Conservation (phyloP, 495 filamentous ascomycete genomes). For the Penicillium maclennaniae region DNA sequence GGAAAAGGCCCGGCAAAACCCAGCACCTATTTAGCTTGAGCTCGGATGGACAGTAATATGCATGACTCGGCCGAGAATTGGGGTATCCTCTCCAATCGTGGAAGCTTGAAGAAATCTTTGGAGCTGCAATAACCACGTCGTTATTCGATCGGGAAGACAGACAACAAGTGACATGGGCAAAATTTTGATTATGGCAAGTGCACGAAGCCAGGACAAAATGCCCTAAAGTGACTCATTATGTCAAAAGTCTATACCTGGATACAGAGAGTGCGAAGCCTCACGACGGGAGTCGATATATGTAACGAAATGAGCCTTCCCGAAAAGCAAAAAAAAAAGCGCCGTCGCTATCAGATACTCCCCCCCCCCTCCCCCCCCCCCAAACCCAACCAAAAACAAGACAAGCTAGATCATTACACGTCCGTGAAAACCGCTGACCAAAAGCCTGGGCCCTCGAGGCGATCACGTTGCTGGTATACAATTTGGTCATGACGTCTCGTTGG, state of each 20-base stretch:
- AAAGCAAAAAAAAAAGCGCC: conserved; percentile 12
- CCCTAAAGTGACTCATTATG: neutral
- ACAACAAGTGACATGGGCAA: neutral
- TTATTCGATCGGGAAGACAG: too few relatives aligned
- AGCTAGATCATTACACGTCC: conserved; percentile 7
- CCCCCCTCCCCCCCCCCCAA: too few relatives aligned
- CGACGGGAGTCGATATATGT: neutral
- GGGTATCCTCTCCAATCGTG: too few relatives aligned
- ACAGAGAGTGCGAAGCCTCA: neutral
- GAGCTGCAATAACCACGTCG: neutral
- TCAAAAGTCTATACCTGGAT: neutral
- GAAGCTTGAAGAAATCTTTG: too few relatives aligned
- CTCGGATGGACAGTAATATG: too few relatives aligned
- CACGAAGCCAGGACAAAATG: neutral
- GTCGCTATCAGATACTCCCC: conserved; percentile 19
- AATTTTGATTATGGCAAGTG: neutral
- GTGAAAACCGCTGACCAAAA: neutral
- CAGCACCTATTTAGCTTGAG: too few relatives aligned
- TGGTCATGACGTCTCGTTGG: neutral
- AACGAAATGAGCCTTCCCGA: neutral
- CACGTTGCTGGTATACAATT: neutral
- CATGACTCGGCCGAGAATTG: too few relatives aligned
- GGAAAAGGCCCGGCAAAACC: too few relatives aligned
- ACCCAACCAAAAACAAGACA: neutral
- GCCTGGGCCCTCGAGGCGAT: neutral